phyloP scores from a whole-genome alignment of 257 asterid species.

The Lycium ferocissimum region DNA sequence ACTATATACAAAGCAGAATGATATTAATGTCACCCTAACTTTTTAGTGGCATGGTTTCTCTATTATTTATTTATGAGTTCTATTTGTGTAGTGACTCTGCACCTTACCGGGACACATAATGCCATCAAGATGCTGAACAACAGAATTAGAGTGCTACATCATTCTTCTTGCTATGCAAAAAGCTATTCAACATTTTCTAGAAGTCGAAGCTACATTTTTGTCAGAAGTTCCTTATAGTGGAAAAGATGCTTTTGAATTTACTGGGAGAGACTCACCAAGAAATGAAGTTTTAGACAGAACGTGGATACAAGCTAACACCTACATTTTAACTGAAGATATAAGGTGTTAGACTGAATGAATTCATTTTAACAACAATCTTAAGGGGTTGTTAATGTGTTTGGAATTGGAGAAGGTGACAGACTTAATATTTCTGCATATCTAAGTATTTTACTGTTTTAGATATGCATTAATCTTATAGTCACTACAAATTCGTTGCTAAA shows the following conservation, averaged over 20 bases:
- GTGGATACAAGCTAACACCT: neutral
- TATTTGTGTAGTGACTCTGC: conserved; percentile 84
- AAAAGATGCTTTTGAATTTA: neutral
- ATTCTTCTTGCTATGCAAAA: conserved; percentile 89
- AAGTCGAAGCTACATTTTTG: neutral
- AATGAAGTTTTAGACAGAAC: neutral
- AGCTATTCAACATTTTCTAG: conserved; percentile 48
- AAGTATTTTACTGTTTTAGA: no score
- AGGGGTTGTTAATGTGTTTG: no score
- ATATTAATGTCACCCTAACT: neutral
- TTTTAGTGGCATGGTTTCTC: neutral
- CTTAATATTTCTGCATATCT: no score
- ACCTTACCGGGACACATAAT: conserved; percentile 94
- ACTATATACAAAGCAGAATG: neutral
- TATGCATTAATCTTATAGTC: no score
- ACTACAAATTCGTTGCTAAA: no score
- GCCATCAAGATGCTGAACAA: conserved; percentile 98
- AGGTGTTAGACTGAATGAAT: no score
- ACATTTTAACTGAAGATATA: neutral
- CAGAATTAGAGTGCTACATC: conserved; percentile 85
- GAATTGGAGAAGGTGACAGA: no score
- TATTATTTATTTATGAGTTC: conserved; percentile 1
- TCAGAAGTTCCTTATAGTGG: conserved; percentile 1
- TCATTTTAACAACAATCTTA: no score
- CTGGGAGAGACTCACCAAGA: neutral